These are phyloP conservation scores for Diaporthe ampelina DNA, from an alignment of 2,329 filamentous ascomycete species.

Conservation along the genomic window DNA sequence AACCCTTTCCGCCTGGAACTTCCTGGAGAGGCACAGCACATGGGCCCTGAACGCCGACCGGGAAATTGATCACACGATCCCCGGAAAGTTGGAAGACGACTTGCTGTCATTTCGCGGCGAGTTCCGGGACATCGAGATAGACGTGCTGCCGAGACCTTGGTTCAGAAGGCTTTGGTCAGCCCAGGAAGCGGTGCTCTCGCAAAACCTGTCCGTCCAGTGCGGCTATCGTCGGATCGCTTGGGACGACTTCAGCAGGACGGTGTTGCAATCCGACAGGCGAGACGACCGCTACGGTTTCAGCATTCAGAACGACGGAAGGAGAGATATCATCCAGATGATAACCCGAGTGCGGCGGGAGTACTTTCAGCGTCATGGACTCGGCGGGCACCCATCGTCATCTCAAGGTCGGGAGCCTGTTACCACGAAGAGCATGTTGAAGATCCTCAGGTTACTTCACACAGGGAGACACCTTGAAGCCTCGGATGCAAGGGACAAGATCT, in stretches of 20 bases:
- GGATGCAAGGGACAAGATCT: constrained; percentile 31
- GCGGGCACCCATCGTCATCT: no score
- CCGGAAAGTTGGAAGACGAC: background rate
- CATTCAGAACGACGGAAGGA: background rate
- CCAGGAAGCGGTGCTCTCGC: constrained; percentile 20
- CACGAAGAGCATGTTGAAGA: background rate
- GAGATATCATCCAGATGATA: background rate
- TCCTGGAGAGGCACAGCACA: constrained; percentile 24
- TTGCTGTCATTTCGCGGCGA: background rate
- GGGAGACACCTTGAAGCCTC: constrained; percentile 3
- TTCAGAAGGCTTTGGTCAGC: constrained; percentile 12
- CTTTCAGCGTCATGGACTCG: background rate
- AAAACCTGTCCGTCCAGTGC: constrained; percentile 7
- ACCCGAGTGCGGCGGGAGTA: background rate
- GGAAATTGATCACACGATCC: background rate
- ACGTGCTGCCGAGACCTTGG: constrained; percentile 12
- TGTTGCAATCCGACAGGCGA: background rate
- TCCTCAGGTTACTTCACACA: background rate
- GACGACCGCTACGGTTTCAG: constrained; percentile 22
- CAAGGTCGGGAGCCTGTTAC: no score
- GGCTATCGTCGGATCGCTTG: constrained; percentile 25
- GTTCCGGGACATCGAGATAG: constrained; percentile 10
- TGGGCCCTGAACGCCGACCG: constrained; percentile 12
- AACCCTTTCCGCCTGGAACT: constrained; percentile 17
- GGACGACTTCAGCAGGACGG: constrained; percentile 22